Conservation (phyloP, 1,139 yeast genomes). For the Yamadazyma triangularis region DNA sequence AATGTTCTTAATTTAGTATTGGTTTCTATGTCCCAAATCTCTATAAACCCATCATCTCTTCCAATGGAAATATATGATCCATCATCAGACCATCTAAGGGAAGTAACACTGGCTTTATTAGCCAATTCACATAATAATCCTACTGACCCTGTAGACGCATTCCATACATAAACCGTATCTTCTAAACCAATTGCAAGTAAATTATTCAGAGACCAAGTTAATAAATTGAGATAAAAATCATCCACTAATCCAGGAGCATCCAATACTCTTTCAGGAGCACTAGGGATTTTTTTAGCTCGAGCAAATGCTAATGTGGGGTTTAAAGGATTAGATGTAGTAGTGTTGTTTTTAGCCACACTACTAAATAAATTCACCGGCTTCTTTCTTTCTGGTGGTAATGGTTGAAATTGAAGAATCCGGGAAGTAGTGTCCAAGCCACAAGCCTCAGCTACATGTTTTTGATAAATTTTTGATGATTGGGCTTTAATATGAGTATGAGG, state of each 20-base stretch:
- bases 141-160: slow-evolving; percentile 81
- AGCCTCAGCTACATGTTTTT: slow-evolving; percentile 87
- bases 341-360: slow-evolving; percentile 8
- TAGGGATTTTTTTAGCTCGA: slow-evolving; percentile 67
- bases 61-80: slow-evolving; percentile 87
- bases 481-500: slow-evolving; percentile 59
- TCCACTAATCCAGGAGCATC: slow-evolving; percentile 96
- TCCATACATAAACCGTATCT: slow-evolving; percentile 85
- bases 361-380: slow-evolving; percentile 50
- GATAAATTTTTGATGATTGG: slow-evolving; percentile 68
- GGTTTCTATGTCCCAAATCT: slow-evolving; percentile 92
- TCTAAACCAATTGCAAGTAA: slow-evolving; percentile 87
- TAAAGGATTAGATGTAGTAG: slow-evolving; percentile 15
- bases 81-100: slow-evolving; percentile 89
- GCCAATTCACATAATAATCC: slow-evolving; percentile 62
- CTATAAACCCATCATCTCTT: slow-evolving; percentile 76
- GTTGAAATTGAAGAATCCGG: slow-evolving; percentile 82
- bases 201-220: slow-evolving; percentile 86
- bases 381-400: slow-evolving; percentile 74
- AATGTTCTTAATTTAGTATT: slow-evolving; percentile 72
- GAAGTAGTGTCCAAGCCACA: slow-evolving; percentile 86
- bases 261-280: slow-evolving; percentile 87
- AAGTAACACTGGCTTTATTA: slow-evolving; percentile 53
- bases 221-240: slow-evolving; percentile 83
- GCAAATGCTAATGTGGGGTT: slow-evolving; percentile 51